phyloP scores from a whole-genome alignment of 163 green algal species.

The Chloroidium sp. region DNA sequence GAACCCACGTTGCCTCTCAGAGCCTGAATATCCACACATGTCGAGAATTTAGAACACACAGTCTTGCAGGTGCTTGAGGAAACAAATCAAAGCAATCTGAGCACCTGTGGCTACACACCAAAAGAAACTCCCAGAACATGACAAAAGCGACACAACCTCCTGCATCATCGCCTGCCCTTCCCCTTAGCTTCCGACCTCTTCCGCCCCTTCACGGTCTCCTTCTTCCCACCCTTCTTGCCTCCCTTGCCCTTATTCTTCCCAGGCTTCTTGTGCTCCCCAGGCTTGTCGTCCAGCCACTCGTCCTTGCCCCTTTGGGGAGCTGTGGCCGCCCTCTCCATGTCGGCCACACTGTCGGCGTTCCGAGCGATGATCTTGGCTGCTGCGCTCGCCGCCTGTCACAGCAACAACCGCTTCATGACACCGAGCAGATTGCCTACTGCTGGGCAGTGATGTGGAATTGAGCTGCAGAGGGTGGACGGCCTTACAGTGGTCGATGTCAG shows the following conservation, averaged over 20 bases:
- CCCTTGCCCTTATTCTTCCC: background rate
- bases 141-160: background rate
- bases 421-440: background rate
- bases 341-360: conserved; percentile 67
- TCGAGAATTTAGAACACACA: background rate
- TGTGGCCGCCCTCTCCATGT: conserved; percentile 54
- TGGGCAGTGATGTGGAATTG: background rate
- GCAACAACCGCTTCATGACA: background rate
- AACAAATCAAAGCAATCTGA: background rate
- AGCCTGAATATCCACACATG: no score
- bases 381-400: conserved; percentile 11
- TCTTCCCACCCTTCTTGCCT: background rate
- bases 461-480: conserved; percentile 4
- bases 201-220: background rate
- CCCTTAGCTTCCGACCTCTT: background rate
- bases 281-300: conserved; percentile 11
- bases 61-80: background rate
- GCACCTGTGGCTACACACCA: background rate
- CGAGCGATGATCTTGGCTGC: conserved; percentile 69
- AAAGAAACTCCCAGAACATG: background rate
- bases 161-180: background rate
- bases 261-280: background rate
- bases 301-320: conserved; percentile 8
- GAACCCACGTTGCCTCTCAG: no score
- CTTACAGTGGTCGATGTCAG: background rate